phyloP scores from a whole-genome alignment of 176 grass and related monocot species.

The Triticum turgidum region DNA sequence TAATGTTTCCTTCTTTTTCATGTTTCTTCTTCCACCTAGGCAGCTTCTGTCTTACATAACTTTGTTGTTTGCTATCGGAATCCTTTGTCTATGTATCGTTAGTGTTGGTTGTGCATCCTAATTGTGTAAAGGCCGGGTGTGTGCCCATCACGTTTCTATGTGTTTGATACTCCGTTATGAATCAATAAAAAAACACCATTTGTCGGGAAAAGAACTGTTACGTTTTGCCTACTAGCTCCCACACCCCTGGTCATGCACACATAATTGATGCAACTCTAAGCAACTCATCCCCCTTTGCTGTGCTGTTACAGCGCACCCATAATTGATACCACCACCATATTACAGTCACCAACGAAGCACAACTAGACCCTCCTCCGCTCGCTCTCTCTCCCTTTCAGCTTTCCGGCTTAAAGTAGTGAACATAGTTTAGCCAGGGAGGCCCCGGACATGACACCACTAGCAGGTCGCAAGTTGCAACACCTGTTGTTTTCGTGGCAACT shows the following conservation, averaged over 20 bases:
- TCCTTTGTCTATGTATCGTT: too few species aligned
- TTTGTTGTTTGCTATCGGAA: too few species aligned
- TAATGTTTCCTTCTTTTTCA: too few species aligned
- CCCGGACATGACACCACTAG: conserved; percentile 5
- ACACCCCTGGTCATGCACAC: background rate
- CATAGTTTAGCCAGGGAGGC: background rate
- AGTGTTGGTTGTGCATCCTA: too few species aligned
- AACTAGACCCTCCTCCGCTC: background rate
- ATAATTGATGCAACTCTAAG: background rate
- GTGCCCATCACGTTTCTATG: too few species aligned
- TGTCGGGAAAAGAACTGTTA: background rate
- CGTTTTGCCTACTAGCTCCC: background rate
- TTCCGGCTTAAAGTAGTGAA: conserved; percentile 2
- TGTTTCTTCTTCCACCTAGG: too few species aligned
- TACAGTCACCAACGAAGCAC: background rate
- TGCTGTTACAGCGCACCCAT: conserved; percentile 5
- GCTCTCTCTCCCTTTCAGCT: background rate
- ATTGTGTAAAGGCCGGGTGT: too few species aligned
- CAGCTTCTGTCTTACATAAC: too few species aligned
- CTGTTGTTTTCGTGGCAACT: background rate
- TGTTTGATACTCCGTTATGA: too few species aligned
- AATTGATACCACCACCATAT: background rate
- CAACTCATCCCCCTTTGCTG: background rate
- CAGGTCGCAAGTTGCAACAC: background rate
- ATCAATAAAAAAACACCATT: background rate